Percentiles rank a stretch among this genome's conserved stretches.
These are phyloP conservation scores for Thoreauomyces humboldtii DNA, from an alignment of 192 early-diverging fungal species.

Conservation along the genomic window DNA sequence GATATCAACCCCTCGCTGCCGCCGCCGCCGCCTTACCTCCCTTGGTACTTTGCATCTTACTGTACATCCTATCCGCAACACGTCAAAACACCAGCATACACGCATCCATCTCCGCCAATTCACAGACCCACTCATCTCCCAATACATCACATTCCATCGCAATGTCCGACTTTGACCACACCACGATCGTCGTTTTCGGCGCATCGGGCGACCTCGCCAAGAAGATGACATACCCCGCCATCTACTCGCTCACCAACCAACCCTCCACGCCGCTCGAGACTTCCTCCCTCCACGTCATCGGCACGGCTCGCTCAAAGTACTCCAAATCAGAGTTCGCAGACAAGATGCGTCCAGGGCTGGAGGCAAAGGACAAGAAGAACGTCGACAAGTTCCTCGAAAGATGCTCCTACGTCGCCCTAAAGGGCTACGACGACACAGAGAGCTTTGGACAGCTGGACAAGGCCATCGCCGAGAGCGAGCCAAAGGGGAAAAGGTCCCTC, in stretches of 20 bases:
- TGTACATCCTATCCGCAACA: too few relatives aligned
- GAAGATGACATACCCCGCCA: conserved; percentile 87
- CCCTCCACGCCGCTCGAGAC: too few relatives aligned
- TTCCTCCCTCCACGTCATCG: conserved; percentile 67
- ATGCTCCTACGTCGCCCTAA: conserved; percentile 69
- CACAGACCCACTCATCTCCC: too few relatives aligned
- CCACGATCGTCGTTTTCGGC: conserved; percentile 67
- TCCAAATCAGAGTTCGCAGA: conserved; percentile 58
- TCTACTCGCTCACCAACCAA: conserved; percentile 75
- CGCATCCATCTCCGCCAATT: too few relatives aligned
- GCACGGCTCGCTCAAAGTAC: conserved; percentile 79
- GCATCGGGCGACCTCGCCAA: conserved; percentile 88
- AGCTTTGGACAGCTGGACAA: conserved; percentile 61
- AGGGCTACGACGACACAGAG: conserved; percentile 64
- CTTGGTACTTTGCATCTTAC: too few relatives aligned
- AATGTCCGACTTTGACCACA: conserved; percentile 23
- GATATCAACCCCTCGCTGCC: too few relatives aligned
- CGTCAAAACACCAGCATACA: too few relatives aligned
- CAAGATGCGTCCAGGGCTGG: conserved; percentile 57
- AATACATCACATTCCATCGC: too few relatives aligned
- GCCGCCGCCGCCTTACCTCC: too few relatives aligned
- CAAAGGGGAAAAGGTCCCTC: conserved; percentile 46
- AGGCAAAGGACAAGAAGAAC: conserved; percentile 26
- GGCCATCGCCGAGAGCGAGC: conserved; percentile 55
- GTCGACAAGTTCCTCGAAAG: conserved; percentile 52